Percentiles rank a stretch among this genome's conserved stretches.
Evolutionary conservation across 2,329 filamentous ascomycete species (phyloP).

Genomic region (Paracamarosporium sp.): DNA sequence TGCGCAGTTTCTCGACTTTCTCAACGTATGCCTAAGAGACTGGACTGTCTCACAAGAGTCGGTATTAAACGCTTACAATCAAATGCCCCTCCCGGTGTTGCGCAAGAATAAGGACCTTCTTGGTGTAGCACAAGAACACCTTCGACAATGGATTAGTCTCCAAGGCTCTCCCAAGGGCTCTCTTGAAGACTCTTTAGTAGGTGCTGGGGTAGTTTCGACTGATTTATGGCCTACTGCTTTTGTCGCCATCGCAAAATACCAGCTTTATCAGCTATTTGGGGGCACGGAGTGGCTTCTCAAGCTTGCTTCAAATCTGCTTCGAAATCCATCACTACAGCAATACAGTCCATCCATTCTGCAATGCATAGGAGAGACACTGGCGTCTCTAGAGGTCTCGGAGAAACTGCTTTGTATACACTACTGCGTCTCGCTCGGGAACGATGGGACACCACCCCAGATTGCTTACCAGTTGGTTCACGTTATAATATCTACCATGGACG

Average conservation of each 20-base stretch:
- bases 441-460: slow-evolving; percentile 13
- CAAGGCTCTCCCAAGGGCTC: not conserved
- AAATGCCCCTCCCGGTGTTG: slow-evolving; percentile 26
- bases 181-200: not conserved
- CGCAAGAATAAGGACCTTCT: slow-evolving; percentile 20
- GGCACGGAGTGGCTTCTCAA: slow-evolving; percentile 26
- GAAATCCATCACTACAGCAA: slow-evolving; percentile 17
- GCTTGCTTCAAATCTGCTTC: slow-evolving; percentile 29
- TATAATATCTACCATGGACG: slow-evolving; percentile 38
- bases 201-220: not conserved
- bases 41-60: slow-evolving; percentile 16
- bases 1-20: slow-evolving; percentile 29
- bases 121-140: slow-evolving; percentile 20
- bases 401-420: slow-evolving; percentile 27
- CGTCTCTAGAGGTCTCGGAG: slow-evolving; percentile 19
- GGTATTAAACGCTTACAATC: slow-evolving; percentile 37
- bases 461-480: slow-evolving; percentile 31
- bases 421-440: slow-evolving; percentile 16
- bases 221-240: slow-evolving; percentile 22
- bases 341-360: slow-evolving; percentile 14
- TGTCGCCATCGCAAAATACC: slow-evolving; percentile 28
- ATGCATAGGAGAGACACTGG: slow-evolving; percentile 23
- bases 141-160: slow-evolving; percentile 27
- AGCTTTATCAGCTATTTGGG: slow-evolving; percentile 21
- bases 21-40: slow-evolving; percentile 23